Evolutionary conservation across 75 land plant species (phyloP).

Genomic region (Picea sitchensis): DNA sequence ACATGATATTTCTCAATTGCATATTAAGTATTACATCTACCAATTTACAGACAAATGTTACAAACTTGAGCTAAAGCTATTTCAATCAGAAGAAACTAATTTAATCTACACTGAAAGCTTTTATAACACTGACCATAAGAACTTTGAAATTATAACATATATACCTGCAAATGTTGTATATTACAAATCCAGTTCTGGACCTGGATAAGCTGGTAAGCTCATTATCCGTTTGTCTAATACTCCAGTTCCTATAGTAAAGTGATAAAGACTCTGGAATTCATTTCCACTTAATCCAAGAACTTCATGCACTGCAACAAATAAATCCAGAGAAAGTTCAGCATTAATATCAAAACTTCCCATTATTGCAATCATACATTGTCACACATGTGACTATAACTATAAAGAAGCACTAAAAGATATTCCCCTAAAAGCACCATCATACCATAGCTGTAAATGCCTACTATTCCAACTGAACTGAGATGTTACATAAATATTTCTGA

Average conservation of each 20-base stretch:
- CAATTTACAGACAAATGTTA: background rate
- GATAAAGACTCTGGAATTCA: slow-evolving; percentile 89
- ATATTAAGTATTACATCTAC: too few species aligned
- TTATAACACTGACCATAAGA: too few species aligned
- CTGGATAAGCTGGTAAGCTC: slow-evolving; percentile 93
- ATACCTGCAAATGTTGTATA: background rate
- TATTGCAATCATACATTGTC: too few species aligned
- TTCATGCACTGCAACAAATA: slow-evolving; percentile 71
- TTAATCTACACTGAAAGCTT: slow-evolving; percentile 19
- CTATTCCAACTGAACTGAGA: too few species aligned
- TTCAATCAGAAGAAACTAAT: background rate
- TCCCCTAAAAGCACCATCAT: too few species aligned
- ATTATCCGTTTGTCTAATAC: slow-evolving; percentile 83
- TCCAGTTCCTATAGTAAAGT: slow-evolving; percentile 91
- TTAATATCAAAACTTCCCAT: too few species aligned
- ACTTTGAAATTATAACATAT: background rate
- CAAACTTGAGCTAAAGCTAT: background rate
- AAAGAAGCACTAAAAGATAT: too few species aligned
- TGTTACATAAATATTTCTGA: too few species aligned
- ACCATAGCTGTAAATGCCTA: too few species aligned
- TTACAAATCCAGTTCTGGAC: slow-evolving; percentile 63
- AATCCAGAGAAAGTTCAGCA: background rate
- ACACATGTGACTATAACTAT: too few species aligned
- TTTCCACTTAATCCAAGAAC: slow-evolving; percentile 69
- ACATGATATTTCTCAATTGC: too few species aligned